phyloP scores from a whole-genome alignment of 768 basidiomycete genomes.

The Lactifluus piperatus region DNA sequence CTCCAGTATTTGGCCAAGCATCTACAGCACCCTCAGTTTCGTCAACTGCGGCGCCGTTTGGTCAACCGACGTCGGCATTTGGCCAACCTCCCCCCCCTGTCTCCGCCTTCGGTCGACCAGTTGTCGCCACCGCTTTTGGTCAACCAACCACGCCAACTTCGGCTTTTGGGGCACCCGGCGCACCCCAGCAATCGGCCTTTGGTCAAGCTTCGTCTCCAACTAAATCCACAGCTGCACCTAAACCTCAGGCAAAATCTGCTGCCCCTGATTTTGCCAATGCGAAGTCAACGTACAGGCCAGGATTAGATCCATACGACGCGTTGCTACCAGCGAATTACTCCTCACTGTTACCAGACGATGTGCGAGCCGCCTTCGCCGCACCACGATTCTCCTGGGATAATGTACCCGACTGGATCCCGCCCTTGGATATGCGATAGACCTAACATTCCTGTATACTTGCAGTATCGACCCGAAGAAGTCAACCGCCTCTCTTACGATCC shows the following conservation, averaged over 20 bases:
- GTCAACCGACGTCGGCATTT: constrained; percentile 28
- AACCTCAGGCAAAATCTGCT: constrained; percentile 15
- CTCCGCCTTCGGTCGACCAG: constrained; percentile 40
- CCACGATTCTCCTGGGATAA: constrained; percentile 52
- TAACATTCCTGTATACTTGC: background rate
- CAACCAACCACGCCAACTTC: constrained; percentile 30
- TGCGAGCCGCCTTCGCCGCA: constrained; percentile 42
- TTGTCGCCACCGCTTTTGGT: constrained; percentile 41
- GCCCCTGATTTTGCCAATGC: constrained; percentile 28
- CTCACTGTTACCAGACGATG: constrained; percentile 39
- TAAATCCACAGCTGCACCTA: background rate
- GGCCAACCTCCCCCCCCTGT: constrained; percentile 29
- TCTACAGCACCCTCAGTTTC: background rate
- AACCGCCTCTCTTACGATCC: background rate
- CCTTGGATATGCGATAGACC: constrained; percentile 43
- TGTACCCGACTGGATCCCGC: constrained; percentile 66
- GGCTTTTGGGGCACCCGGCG: constrained; percentile 30
- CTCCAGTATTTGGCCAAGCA: constrained; percentile 11
- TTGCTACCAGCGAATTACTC: constrained; percentile 50
- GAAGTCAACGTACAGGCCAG: constrained; percentile 33
- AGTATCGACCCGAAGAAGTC: background rate
- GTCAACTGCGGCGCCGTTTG: constrained; percentile 1
- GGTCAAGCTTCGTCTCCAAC: constrained; percentile 2
- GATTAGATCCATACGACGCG: constrained; percentile 44
- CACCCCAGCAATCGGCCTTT: constrained; percentile 3